Evolutionary conservation across 805 yeast species (phyloP).

Genomic region (Yueomyces sinensis): DNA sequence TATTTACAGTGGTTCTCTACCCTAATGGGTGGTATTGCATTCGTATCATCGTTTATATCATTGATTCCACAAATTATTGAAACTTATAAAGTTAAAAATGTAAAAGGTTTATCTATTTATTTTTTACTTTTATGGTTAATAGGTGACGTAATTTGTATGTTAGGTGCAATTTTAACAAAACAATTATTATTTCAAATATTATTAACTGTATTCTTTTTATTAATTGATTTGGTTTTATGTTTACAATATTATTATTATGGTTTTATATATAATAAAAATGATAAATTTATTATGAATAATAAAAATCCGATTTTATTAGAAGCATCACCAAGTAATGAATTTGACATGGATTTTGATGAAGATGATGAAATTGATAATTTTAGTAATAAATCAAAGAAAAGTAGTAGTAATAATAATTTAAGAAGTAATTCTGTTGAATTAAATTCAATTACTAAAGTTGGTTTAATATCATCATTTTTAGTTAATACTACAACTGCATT

Average conservation of each 20-base stretch:
- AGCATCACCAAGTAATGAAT: background rate
- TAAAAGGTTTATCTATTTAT: slow-evolving; percentile 45
- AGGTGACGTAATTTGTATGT: slow-evolving; percentile 36
- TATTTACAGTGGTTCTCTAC: slow-evolving; percentile 11
- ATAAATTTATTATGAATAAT: slow-evolving; percentile 6
- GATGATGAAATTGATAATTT: background rate
- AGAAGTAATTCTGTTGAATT: background rate
- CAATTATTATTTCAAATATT: slow-evolving; percentile 71
- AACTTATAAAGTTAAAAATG: slow-evolving; percentile 42
- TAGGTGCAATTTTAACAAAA: slow-evolving; percentile 64
- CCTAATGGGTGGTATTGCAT: slow-evolving; percentile 32
- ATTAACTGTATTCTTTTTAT: slow-evolving; percentile 61
- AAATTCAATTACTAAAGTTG: background rate
- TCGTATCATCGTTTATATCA: slow-evolving; percentile 32
- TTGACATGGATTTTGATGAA: background rate
- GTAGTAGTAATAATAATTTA: background rate
- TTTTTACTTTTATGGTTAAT: slow-evolving; percentile 34
- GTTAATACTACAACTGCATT: background rate
- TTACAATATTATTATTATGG: slow-evolving; percentile 64
- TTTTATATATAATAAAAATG: slow-evolving; percentile 16
- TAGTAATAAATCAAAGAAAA: background rate
- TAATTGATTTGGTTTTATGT: slow-evolving; percentile 54
- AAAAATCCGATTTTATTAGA: background rate
- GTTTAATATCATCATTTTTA: background rate
- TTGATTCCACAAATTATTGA: slow-evolving; percentile 46